Evolutionary conservation across 2,329 filamentous ascomycete species (phyloP), one percentile per base, ranked within the genome.

Genomic region (Scedosporium aurantiacum): DNA sequence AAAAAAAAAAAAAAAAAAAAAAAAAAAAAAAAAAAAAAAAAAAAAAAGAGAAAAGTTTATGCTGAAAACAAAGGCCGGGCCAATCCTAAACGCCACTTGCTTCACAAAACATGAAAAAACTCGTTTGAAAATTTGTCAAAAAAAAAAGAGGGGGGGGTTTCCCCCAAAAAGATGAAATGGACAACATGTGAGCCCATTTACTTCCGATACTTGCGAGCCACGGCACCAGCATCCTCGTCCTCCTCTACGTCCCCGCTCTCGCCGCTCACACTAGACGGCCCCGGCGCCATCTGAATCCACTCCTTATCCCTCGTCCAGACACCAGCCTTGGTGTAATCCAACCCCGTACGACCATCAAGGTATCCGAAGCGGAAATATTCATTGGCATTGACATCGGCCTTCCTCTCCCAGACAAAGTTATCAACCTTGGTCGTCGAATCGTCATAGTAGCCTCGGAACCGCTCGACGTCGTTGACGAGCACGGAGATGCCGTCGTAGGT

Each of bases 401-500:
- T 76, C 63, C 84, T 77, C 0, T 73, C 74, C 86, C 87, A 90
- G 0, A 80, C 79, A 65, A 88, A 88, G 14, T 72, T 69, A 21
- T 75, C 68, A 58, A 70, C 63, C 41, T 69, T 67, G 28, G 74
- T 73, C 45, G 78, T 76, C 47, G 75, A 78, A 57, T 85, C 81
- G 55, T 80, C 81, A 64, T 88, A 87, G 71, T 87, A 93, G 5
- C 82, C 82, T n/a, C 87, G 77, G 71, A 87, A 91, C 21, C 89
- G 78, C 73, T 95, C 90, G 0, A 95, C 90, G 66, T 95, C 90
- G 68, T 95, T 94, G 65, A 95, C 88, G 0, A 95, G 76, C 16
- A 94, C 81, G 69, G 87, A 90, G 63, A 95, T 81, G 12, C 90
- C 90, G 67, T 93, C 88, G 66, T 85, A 90, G 23, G 79, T 75